Conservation (phyloP, 139 green algal species). For the Zygnema circumcarinatum region DNA sequence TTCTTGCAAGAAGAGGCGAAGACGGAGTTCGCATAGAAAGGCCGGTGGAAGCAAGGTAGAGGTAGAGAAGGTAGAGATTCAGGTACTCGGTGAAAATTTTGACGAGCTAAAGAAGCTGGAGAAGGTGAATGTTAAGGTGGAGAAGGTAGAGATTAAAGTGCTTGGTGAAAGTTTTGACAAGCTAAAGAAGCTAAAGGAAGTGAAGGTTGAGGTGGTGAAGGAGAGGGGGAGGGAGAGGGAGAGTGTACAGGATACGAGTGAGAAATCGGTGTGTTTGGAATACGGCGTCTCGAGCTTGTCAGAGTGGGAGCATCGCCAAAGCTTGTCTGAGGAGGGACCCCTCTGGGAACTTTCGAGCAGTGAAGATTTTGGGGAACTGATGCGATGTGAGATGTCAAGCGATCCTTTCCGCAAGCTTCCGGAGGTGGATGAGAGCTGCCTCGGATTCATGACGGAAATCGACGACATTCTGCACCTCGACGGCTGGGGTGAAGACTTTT, state of each 20-base stretch:
- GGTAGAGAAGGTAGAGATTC: neutral
- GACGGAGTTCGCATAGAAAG: neutral
- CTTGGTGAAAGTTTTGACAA: no score
- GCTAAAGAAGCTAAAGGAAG: no score
- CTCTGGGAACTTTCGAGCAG: neutral
- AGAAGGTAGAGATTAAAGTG: no score
- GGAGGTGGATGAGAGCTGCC: neutral
- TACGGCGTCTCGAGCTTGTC: neutral
- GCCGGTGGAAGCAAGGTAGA: neutral
- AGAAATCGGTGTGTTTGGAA: neutral
- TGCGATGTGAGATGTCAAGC: neutral
- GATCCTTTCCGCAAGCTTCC: neutral
- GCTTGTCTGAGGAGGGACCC: neutral
- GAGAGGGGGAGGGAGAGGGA: neutral
- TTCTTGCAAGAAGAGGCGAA: neutral
- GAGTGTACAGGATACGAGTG: neutral
- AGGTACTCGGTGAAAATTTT: neutral
- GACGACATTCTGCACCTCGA: neutral
- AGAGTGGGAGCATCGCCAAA: neutral
- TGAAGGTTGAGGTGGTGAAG: neutral
- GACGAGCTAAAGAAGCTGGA: no score
- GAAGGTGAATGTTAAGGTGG: no score
- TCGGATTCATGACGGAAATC: neutral
- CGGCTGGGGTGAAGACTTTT: neutral
- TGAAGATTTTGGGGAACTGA: neutral